Base-by-base conservation (phyloP, 331 rosid genomes). In the Erythrophleum ivorense region DNA sequence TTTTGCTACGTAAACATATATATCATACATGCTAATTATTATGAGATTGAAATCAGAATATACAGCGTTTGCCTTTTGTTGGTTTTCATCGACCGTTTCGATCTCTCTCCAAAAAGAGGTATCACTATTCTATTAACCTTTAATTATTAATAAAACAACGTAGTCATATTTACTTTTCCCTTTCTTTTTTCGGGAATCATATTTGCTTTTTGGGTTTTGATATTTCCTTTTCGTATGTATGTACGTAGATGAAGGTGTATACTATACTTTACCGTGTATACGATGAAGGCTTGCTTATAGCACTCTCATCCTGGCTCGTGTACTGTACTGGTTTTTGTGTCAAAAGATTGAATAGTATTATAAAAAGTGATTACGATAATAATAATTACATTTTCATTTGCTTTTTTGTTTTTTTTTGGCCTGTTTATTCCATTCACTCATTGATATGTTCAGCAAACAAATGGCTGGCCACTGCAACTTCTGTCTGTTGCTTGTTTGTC, bases 381-480 rank as follows among this genome's bases (percentile, higher is more conserved):
- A 46, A 55, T 63, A 6, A n/a, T 86, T 68, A 65, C 31, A 21
- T 53, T 77, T 52, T 76, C 54, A 70, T 45, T 70, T 70, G 33
- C 75, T 10, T 19, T 45, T 0, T 6, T n/a, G n/a, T n/a, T n/a
- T 21, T 11, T 21, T 57, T 57, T 70, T 45, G 19, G 54, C 40
- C 38, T 21, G 12, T 31, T 19, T 70, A 4, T 70, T 70, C 52
- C 10, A 36, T 59, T 71, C 41, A n/a, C 57, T 52, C 57, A 75
- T 64, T 58, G 72, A 57, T 29, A 55, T 48, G 82, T 67, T 71
- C 88, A 91, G 97, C 84, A 84, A 84, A 66, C 94, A 79, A 83
- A 82, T 78, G 98, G 97, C 60, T 94, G 98, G 98, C 90, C 89
- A n/a, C 75, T 88, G 87, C 98, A 94, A 82, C 95, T 94, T 55